Evolutionary conservation across 129 eudicot genomes (phyloP), one percentile per base, ranked within the genome.

Genomic region (Chrysanthemum makinoi): DNA sequence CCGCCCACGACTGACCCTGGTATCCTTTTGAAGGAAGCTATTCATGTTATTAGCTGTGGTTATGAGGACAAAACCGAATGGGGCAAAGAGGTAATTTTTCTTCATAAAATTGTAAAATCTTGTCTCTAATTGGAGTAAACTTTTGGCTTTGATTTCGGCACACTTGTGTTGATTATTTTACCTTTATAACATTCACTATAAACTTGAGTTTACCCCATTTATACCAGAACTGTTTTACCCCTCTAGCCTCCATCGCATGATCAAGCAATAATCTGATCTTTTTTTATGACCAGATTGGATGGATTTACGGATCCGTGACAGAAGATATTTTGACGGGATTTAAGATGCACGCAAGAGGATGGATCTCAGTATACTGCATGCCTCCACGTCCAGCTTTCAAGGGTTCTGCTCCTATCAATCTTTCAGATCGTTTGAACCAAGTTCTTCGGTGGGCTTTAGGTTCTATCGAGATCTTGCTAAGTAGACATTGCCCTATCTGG

Each of bases 371-470:
- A 19, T 89, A 89, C 65, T 89, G 96, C 75, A 87, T 89, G 90
- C 96, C 96, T 13, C 90, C 85, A 69, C 87, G 96, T 9, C 93
- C 96, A 6, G 96, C 93, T 26, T 89, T 89, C 63, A 89, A 89
- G 85, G 96, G 96, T 53, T 86, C 96, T 72, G 96, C 96, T 73
- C 96, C 96, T 28, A 87, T 89, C 84, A 89, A 89, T 86, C 96
- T 89, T 78, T 89, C 96, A 2, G 96, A 89, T 80, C 93, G 96
- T 69, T 63, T 89, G 72, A 89, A 89, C 84, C 96, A 89, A 59
- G 96, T 89, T 48, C 96, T 89, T 72, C 83, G 96, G 61, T 89
- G 96, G 96, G 96, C 96, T 15, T 66, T 89, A 72, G 96, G 96
- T 20, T 89, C 96, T 11, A 83, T 89, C 51, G 90, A 89, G 78